A percentile compares a stretch with the other conserved stretches of the same genome.
These are phyloP conservation scores for Gossypium schwendimanii DNA, from an alignment of 441 rosid species.

Conservation along the genomic window DNA sequence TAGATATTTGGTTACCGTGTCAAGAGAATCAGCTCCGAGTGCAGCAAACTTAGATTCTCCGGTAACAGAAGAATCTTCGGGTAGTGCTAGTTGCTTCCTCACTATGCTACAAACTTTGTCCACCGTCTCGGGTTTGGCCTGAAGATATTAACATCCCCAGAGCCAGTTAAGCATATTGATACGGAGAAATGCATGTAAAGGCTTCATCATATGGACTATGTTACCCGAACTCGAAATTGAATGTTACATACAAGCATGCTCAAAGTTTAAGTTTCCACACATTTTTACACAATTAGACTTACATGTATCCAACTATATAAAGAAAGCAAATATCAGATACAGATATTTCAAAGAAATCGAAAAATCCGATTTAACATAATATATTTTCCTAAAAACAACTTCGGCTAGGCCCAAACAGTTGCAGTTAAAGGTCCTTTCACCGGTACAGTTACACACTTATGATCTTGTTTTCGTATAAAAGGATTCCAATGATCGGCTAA, in stretches of 20 bases:
- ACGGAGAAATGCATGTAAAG: background rate
- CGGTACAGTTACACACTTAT: background rate
- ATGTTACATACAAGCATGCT: background rate
- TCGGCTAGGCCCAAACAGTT: background rate
- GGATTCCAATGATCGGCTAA: background rate
- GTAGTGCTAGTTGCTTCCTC: constrained; percentile 63
- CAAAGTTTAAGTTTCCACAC: background rate
- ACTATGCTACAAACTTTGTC: constrained; percentile 64
- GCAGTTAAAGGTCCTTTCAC: background rate
- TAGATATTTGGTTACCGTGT: constrained; percentile 39
- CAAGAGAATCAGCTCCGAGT: constrained; percentile 91
- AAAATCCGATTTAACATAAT: too few species aligned
- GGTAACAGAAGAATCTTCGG: constrained; percentile 34
- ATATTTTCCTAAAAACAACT: background rate
- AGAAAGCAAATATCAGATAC: background rate
- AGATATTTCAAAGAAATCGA: background rate
- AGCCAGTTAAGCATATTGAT: background rate
- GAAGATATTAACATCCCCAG: constrained; percentile 3
- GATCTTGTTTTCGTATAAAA: background rate
- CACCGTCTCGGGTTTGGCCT: constrained; percentile 75
- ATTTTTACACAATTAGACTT: background rate
- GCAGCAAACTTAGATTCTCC: constrained; percentile 60
- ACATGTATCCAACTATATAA: background rate
- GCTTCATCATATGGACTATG: background rate
- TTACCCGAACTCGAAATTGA: background rate